Percentiles rank a stretch among this genome's conserved stretches.
Conservation (phyloP, 768 basidiomycete species). For the Phlebiopsis flavidoalba region DNA sequence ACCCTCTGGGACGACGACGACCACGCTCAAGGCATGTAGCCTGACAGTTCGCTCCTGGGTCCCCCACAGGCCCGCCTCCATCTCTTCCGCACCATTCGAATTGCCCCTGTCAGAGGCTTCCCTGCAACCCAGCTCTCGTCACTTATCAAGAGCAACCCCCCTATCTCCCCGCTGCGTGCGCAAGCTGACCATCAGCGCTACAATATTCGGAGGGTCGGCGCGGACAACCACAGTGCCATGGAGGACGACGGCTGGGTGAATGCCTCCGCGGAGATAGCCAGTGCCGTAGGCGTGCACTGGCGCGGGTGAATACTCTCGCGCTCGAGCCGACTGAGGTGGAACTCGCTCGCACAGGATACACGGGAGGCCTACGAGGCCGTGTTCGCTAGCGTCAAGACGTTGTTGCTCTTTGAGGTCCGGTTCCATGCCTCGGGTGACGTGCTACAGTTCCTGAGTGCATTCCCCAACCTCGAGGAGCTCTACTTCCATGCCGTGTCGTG, state of each 20-base stretch:
- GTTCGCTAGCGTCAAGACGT: constrained; percentile 15
- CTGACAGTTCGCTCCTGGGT: constrained; percentile 22
- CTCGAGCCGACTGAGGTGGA: constrained; percentile 22
- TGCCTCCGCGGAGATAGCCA: constrained; percentile 13
- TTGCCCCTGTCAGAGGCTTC: constrained; percentile 15
- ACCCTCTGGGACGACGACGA: constrained; percentile 23
- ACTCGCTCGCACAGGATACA: constrained; percentile 17
- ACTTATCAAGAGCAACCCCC: constrained; percentile 13
- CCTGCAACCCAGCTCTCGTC: constrained; percentile 14
- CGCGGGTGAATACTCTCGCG: constrained; percentile 16
- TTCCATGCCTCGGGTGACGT: constrained; percentile 22
- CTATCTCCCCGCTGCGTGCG: constrained; percentile 18
- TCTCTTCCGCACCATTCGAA: constrained; percentile 24
- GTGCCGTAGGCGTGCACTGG: constrained; percentile 10
- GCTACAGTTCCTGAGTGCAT: constrained; percentile 20
- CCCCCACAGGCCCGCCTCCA: constrained; percentile 20
- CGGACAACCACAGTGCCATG: constrained; percentile 5
- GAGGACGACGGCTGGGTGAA: constrained; percentile 21
- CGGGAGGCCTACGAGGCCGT: constrained; percentile 16
- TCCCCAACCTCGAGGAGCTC: constrained; percentile 21
- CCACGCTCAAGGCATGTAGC: constrained; percentile 20
- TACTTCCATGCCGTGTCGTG: constrained; percentile 26
- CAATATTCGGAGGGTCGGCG: constrained; percentile 5
- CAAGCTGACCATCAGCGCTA: constrained; percentile 20
- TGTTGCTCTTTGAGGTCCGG: constrained; percentile 24